These are phyloP conservation scores for Litsea cubeba DNA, from an alignment of 164 flowering plant genomes.

Conservation along the genomic window DNA sequence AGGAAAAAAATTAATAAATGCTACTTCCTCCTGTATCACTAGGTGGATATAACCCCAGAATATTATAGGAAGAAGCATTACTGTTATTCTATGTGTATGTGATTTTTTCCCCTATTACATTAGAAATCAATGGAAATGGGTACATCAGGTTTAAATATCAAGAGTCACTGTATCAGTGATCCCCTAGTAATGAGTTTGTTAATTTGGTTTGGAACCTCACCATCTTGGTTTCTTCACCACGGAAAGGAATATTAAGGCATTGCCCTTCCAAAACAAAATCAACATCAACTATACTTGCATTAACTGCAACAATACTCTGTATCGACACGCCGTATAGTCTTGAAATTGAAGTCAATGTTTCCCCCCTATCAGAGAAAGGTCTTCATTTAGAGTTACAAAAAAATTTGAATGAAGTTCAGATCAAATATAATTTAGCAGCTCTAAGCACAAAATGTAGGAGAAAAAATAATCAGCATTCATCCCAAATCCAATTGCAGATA, in stretches of 20 bases:
- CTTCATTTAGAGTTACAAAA: background rate
- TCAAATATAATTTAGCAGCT: background rate
- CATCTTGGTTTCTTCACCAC: conserved; percentile 8
- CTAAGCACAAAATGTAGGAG: background rate
- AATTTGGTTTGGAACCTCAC: conserved; percentile 18
- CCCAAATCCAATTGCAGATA: background rate
- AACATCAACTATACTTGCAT: conserved; percentile 27
- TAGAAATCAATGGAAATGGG: background rate
- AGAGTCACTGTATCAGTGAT: background rate
- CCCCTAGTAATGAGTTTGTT: background rate
- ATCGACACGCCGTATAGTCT: conserved; percentile 32
- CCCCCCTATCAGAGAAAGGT: conserved; percentile 30
- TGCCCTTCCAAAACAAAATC: conserved; percentile 36
- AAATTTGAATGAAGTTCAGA: background rate
- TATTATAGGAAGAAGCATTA: background rate
- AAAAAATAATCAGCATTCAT: background rate
- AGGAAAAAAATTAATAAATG: background rate
- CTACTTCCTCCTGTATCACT: background rate
- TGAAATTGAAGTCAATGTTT: conserved; percentile 42
- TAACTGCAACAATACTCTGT: conserved; percentile 28
- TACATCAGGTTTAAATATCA: background rate
- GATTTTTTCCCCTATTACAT: background rate
- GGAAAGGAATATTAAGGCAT: conserved; percentile 32
- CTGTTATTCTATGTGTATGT: background rate
- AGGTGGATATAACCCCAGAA: background rate